phyloP scores from a whole-genome alignment of 768 basidiomycete species.

The Hygrocybe punicea region DNA sequence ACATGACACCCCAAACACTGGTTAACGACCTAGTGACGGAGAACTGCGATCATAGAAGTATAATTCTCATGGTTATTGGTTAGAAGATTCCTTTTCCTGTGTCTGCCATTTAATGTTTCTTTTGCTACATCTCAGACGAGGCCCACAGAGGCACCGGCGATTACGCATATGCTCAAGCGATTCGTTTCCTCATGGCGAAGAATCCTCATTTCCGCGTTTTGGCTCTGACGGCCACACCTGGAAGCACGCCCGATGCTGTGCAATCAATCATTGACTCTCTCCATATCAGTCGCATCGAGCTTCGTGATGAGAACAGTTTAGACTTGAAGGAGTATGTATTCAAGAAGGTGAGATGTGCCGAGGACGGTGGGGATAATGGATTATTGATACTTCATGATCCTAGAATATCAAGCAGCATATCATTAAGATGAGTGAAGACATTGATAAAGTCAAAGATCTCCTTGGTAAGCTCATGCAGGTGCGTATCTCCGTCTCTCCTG shows the following conservation, averaged over 20 bases:
- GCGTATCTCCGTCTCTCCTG: slow-evolving; percentile 18
- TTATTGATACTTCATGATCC: slow-evolving; percentile 5
- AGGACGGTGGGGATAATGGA: neutral
- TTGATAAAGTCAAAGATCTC: slow-evolving; percentile 62
- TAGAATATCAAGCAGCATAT: slow-evolving; percentile 77
- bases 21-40: slow-evolving; percentile 77
- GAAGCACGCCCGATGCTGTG: slow-evolving; percentile 78
- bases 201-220: slow-evolving; percentile 92
- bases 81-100: slow-evolving; percentile 14
- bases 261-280: slow-evolving; percentile 88
- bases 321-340: slow-evolving; percentile 85
- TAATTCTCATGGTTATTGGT: slow-evolving; percentile 89
- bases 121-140: slow-evolving; percentile 60
- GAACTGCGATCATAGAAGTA: slow-evolving; percentile 72
- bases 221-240: slow-evolving; percentile 95
- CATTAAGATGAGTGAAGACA: slow-evolving; percentile 66
- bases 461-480: slow-evolving; percentile 76
- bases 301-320: slow-evolving; percentile 85
- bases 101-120: neutral
- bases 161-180: slow-evolving; percentile 86
- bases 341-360: slow-evolving; percentile 58
- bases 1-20: slow-evolving; percentile 95
- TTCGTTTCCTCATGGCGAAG: slow-evolving; percentile 88
- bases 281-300: slow-evolving; percentile 93
- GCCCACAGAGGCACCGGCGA: slow-evolving; percentile 93